Conservation (phyloP, 371 early-diverging fungal genomes). For the Mucor irregularis region DNA sequence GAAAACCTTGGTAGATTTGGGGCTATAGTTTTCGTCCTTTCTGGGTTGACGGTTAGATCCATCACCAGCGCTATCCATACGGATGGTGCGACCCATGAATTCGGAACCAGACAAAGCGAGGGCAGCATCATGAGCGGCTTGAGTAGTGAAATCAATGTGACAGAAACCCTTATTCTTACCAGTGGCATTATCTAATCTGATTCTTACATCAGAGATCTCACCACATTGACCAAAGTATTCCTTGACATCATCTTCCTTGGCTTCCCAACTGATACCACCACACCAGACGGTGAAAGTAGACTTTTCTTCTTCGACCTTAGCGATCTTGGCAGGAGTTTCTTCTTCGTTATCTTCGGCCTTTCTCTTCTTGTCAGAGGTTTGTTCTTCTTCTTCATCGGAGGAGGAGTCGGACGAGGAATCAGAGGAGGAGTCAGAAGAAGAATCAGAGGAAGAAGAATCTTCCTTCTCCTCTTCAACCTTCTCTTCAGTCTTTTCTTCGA, state of each 20-base stretch:
- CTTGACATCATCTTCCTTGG: conserved; percentile 62
- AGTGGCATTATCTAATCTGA: conserved; percentile 52
- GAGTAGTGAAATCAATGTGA: conserved; percentile 66
- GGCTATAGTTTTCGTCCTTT: conserved; percentile 36
- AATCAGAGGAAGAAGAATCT: conserved; percentile 9
- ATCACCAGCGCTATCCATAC: conserved; percentile 47
- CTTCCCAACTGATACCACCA: conserved; percentile 70
- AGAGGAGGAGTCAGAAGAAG: neutral
- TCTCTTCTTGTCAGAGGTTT: conserved; percentile 22
- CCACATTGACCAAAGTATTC: conserved; percentile 63
- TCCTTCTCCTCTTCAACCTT: conserved; percentile 2
- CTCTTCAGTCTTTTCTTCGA: neutral
- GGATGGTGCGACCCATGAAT: conserved; percentile 64
- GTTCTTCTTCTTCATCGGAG: conserved; percentile 3
- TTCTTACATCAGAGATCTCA: conserved; percentile 41
- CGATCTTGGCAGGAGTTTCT: conserved; percentile 41
- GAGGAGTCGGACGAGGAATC: conserved; percentile 1
- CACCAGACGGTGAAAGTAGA: conserved; percentile 57
- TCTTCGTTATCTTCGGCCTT: conserved; percentile 25
- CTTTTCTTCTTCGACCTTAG: conserved; percentile 45
- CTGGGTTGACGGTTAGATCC: conserved; percentile 22
- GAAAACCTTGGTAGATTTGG: conserved; percentile 73
- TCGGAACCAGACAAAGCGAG: conserved; percentile 60
- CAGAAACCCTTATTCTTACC: conserved; percentile 73
- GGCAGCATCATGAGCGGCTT: conserved; percentile 64